Conservation (phyloP, 2,329 filamentous ascomycete species). For the Tolypocladium paradoxum region DNA sequence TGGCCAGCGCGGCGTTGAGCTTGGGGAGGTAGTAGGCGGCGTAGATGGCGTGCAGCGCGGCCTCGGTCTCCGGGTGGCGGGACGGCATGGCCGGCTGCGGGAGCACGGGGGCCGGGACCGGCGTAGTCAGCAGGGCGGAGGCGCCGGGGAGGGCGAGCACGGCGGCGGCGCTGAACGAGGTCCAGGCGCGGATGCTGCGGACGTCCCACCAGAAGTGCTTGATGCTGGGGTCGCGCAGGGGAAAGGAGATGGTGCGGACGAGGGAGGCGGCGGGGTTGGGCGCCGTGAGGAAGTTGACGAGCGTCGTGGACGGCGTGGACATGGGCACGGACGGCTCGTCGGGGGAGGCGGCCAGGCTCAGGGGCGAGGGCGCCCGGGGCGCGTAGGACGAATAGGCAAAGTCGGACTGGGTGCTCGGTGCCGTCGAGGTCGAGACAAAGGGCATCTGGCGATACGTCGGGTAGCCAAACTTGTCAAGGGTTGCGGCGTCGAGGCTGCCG, state of each 20-base stretch:
- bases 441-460: constrained; percentile 76
- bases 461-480: constrained; percentile 63
- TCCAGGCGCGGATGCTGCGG: constrained; percentile 77
- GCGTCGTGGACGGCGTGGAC: constrained; percentile 49
- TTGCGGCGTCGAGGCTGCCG: constrained; percentile 55
- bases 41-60: constrained; percentile 64
- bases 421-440: constrained; percentile 15
- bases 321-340: constrained; percentile 27
- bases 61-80: constrained; percentile 68
- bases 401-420: constrained; percentile 12
- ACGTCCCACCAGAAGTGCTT: constrained; percentile 96
- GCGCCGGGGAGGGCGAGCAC: constrained; percentile 66
- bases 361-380: constrained; percentile 34
- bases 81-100: constrained; percentile 45
- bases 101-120: constrained; percentile 51
- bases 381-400: constrained; percentile 37
- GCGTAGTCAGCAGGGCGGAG: constrained; percentile 59
- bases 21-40: constrained; percentile 72
- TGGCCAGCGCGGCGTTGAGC: constrained; percentile 71
- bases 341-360: constrained; percentile 29
- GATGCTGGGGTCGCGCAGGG: constrained; percentile 52
- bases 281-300: constrained; percentile 67
- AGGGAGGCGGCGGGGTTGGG: constrained; percentile 75
- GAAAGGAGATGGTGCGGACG: constrained; percentile 68
- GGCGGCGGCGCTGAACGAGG: constrained; percentile 61